A percentile compares a stretch with the other conserved stretches of the same genome.
Evolutionary conservation across 2,329 filamentous ascomycete species (phyloP).

Genomic region (Hypoxylon sp.): DNA sequence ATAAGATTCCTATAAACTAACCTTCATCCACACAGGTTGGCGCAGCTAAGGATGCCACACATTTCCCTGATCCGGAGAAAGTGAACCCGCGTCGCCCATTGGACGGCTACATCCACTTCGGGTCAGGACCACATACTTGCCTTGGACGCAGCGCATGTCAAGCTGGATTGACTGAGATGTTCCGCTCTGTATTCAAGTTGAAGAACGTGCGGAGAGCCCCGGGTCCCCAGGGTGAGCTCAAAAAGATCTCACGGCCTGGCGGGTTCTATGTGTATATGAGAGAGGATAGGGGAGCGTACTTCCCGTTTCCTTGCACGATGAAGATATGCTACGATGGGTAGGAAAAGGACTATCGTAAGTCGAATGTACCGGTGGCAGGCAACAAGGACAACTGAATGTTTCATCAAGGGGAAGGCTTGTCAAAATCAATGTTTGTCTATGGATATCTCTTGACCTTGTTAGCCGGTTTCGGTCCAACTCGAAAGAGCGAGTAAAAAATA

Average conservation of each 20-base stretch:
- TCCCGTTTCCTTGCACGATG: slow-evolving; percentile 58
- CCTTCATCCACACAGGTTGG: slow-evolving; percentile 50
- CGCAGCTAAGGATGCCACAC: slow-evolving; percentile 67
- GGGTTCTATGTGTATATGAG: slow-evolving; percentile 73
- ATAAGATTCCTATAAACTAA: slow-evolving; percentile 6
- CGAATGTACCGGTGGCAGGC: not conserved
- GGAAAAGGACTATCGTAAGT: not conserved
- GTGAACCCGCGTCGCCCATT: slow-evolving; percentile 75
- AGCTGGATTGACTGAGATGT: slow-evolving; percentile 74
- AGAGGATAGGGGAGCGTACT: slow-evolving; percentile 72
- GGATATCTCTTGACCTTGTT: not conserved
- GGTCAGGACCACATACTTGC: slow-evolving; percentile 72
- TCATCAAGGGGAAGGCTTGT: not conserved
- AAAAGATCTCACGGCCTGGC: slow-evolving; percentile 70
- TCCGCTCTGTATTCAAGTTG: slow-evolving; percentile 73
- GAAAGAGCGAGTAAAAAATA: not conserved
- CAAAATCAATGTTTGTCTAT: not conserved
- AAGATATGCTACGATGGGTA: slow-evolving; percentile 52
- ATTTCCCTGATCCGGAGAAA: slow-evolving; percentile 72
- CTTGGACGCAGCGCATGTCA: slow-evolving; percentile 72
- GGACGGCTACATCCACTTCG: slow-evolving; percentile 74
- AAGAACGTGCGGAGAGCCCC: slow-evolving; percentile 71
- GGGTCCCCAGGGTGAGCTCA: slow-evolving; percentile 75
- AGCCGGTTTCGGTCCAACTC: not conserved
- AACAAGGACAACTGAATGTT: not conserved